These are phyloP conservation scores for Nitzschia sp. DNA, from an alignment of 108 stramenopile genomes.

Conservation along the genomic window DNA sequence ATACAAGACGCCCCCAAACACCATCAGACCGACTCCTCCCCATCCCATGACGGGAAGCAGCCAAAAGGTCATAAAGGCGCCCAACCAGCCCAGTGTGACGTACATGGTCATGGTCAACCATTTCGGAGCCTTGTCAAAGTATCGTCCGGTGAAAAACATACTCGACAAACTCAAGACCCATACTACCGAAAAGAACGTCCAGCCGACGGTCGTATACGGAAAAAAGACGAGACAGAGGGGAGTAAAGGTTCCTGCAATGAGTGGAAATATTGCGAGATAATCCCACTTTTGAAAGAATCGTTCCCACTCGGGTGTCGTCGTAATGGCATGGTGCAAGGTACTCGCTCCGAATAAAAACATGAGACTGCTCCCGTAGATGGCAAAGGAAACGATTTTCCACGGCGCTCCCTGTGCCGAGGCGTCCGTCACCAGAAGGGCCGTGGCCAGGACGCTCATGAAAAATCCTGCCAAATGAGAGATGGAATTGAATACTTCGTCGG, in stretches of 20 bases:
- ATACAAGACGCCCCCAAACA: constrained; percentile 59
- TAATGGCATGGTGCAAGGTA: constrained; percentile 72
- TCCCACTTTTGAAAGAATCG: constrained; percentile 62
- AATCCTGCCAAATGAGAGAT: constrained; percentile 68
- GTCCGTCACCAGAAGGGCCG: constrained; percentile 52
- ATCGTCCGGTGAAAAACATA: constrained; percentile 54
- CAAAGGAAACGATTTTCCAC: constrained; percentile 80
- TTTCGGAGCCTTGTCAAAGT: constrained; percentile 59
- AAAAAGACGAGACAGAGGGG: constrained; percentile 74
- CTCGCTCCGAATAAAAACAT: constrained; percentile 64
- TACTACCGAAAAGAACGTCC: constrained; percentile 71
- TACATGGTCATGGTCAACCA: constrained; percentile 82
- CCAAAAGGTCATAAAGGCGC: constrained; percentile 62
- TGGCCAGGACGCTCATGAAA: constrained; percentile 57
- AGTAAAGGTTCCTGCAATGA: constrained; percentile 86
- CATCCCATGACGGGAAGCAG: constrained; percentile 40
- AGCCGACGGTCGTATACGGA: constrained; percentile 64
- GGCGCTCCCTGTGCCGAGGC: constrained; percentile 38
- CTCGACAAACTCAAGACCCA: constrained; percentile 64
- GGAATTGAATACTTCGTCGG: constrained; percentile 80
- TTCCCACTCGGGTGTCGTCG: constrained; percentile 48
- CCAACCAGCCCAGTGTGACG: constrained; percentile 82
- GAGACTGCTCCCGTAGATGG: constrained; percentile 62
- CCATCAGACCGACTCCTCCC: constrained; percentile 48
- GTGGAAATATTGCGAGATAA: constrained; percentile 79